Evolutionary conservation across 441 rosid species (phyloP), one percentile per base, ranked within the genome.

Genomic region (Bruguiera hainesii): DNA sequence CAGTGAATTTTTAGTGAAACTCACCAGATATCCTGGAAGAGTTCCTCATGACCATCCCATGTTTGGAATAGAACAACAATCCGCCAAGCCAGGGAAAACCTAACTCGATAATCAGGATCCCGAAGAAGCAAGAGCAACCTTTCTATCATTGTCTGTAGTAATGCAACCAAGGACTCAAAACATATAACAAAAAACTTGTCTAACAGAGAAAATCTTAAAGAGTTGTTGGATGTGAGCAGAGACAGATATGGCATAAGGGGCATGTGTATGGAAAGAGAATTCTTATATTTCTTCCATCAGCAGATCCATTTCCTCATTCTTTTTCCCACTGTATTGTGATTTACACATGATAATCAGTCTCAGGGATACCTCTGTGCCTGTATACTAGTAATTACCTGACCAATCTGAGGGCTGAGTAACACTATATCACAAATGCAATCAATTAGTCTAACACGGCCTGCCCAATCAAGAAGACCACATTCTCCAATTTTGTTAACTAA

Each of bases 11-110:
- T 26, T 60, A 63, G 74, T 61, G 69, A 75, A 81, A 72, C 96
- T 70, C 71, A 96, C 99, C 93, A 89, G 68, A 89, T 84, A 84
- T 96, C 99, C 77, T 84, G 88, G 72, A 93, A 93, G 71, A 96
- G 89, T 69, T 90, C 97, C 78, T 78, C 88, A 66, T 96, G 99
- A 31, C 99, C 99, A 73, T 96, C 99, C 99, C 99, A 96, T 66
- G 98, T 96, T 78, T 92, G 93, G 75, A 96, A 93, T 39, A 96
- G 91, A 83, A 92, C 83, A 73, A 88, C 91, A 81, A 96, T 89
- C 59, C 79, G 71, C 76, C 81, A 86, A 55, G 89, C 95, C 74
- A 90, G 67, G 66, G 77, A 84, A 76, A 85, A 77, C 81, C 99
- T 81, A 70, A 90, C 99, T 74, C 96, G 91, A 81, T 85, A 96